Evolutionary conservation across 176 grass and related monocot genomes (phyloP), one percentile per base, ranked within the genome.

Genomic region (Aegilops tauschii): DNA sequence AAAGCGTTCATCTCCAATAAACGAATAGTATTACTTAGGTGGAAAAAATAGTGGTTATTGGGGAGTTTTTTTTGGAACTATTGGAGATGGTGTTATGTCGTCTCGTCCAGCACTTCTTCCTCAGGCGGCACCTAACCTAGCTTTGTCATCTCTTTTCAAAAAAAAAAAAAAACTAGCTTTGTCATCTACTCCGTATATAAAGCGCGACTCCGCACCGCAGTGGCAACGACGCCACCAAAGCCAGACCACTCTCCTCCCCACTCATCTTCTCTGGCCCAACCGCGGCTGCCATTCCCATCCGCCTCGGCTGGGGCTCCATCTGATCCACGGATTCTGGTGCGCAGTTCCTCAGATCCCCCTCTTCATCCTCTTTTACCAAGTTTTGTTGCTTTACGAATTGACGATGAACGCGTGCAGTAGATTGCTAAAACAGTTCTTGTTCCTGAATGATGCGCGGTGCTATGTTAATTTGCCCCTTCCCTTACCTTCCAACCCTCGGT

Each of bases 151-250:
- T 84, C 23, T 25, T 25, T 25, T 25, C 23, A 25, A 25, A 25
- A 25, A 25, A 25, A 25, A 25, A 25, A 25, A 25, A 25, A 25
- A 25, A 25, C 23, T 25, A 50, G 49, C 10, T 8, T 8, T 45
- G 17, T 30, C 58, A n/a, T 58, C 58, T 84, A 44, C 42, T 44
- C 42, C 10, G 10, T 44, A 90, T 44, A 90, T 90, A 90, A 90
- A 89, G 11, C 18, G 12, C 39, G 0, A 35, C 17, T 3, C 40
- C 59, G 52, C 63, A 59, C 18, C 18, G 56, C 56, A 59, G 7
- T 9, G 20, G 56, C 56, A 21, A 0, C 77, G 25, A 21, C 27
- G 9, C 36, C 10, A 31, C 27, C 0, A 16, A 69, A 12, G n/a
- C 70, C 85, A 36, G 63, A 29, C 44, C 34, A 1, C 79, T 52